Percentiles rank a stretch among this genome's conserved stretches.
Evolutionary conservation across 1,139 yeast species (phyloP).

Genomic region (Yamadazyma taylorii): DNA sequence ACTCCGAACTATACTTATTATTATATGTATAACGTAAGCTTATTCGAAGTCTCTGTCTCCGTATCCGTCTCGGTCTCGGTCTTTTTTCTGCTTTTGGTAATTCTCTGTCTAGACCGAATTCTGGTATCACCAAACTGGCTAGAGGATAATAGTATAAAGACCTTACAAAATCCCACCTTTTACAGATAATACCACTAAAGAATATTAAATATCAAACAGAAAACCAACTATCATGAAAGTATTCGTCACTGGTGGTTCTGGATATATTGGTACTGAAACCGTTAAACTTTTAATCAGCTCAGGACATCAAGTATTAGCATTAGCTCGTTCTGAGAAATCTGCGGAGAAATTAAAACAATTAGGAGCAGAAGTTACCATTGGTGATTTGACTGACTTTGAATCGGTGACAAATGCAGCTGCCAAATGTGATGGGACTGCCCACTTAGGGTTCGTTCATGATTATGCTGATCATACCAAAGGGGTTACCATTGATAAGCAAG

Average conservation of each 20-base stretch:
- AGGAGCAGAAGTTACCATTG: constrained; percentile 22
- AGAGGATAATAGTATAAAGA: no score
- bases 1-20: no score
- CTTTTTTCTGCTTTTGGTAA: no score
- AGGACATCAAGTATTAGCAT: constrained; percentile 34
- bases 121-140: no score
- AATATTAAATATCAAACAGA: no score
- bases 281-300: constrained; percentile 23
- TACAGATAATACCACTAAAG: no score
- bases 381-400: constrained; percentile 23
- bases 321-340: constrained; percentile 34
- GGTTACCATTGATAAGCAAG: constrained; percentile 19
- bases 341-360: constrained; percentile 26
- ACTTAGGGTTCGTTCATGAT: constrained; percentile 30
- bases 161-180: no score
- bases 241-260: constrained; percentile 39
- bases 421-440: constrained; percentile 30
- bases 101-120: no score
- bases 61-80: no score
- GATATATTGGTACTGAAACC: constrained; percentile 38
- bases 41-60: no score
- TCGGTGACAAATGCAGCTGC: constrained; percentile 21
- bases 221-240: no score
- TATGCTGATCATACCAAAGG: constrained; percentile 13
- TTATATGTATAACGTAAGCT: no score